Evolutionary conservation across 2,329 filamentous ascomycete species (phyloP), one percentile per base, ranked within the genome.

Genomic region (Arthrinium puccinioides): DNA sequence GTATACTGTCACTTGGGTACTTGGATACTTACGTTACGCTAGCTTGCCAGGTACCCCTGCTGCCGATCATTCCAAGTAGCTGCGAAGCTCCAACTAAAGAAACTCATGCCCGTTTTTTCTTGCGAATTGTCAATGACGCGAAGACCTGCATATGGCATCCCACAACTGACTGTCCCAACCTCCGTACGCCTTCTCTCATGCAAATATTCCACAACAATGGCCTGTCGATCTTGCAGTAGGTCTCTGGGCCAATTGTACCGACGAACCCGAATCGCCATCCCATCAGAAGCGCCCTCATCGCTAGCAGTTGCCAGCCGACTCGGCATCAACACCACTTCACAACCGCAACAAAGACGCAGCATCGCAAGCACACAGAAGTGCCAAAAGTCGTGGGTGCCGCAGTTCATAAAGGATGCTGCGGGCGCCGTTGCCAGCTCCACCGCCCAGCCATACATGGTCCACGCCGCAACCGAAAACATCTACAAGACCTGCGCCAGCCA

Each of bases 391-490:
- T 37, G 28, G 20, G 13, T 53, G n/a, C 29, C 40, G 28, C 36
- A 50, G 20, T 32, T n/a, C 18, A 13, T 67, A 8, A 52, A 56
- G 7, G 52, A 52, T 16, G 49, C 50, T 13, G 43, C 67, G 19
- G 45, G 53, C 21, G 33, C 37, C 13, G 14, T 44, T 10, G 38
- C 51, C 14, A n/a, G 21, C 5, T 46, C 32, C 8, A 38, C 48
- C 3, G 37, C 42, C 23, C 59, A 69, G 41, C 62, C 67, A 10
- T 96, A 96, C 58, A 75, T 84, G 38, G 84, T 88, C 23, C 85
- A 92, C 55, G 82, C 79, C 42, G 77, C 79, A 35, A 92, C 87
- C 19, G 82, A 94, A 63, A 69, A 74, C 40, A 69, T 96, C 40
- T 89, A 87, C 66, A 81, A 84, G 55, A 72, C 78, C 44, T 94